Percentiles rank a stretch among this genome's conserved stretches.
These are phyloP conservation scores for Hyphopichia homilentoma DNA, from an alignment of 805 yeast species.

Conservation along the genomic window DNA sequence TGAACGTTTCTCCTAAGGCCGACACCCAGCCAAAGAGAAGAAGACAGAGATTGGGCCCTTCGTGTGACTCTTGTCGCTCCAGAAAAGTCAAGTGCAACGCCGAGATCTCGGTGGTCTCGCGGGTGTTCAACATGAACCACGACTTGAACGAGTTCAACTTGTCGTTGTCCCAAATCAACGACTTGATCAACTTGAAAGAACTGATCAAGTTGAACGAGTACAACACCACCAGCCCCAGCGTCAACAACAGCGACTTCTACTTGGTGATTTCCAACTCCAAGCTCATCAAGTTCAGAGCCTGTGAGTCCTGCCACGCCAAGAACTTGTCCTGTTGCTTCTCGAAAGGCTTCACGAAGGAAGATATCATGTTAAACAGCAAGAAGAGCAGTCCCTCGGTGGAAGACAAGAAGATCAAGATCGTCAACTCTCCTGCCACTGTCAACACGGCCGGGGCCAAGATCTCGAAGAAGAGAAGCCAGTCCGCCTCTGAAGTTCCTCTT, in stretches of 20 bases:
- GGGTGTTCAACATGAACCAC: neutral
- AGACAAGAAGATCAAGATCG: constrained; percentile 7
- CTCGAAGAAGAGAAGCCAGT: constrained; percentile 4
- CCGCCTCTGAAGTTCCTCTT: neutral
- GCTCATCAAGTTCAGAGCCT: constrained; percentile 49
- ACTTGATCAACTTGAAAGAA: constrained; percentile 4
- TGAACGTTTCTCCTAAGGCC: neutral
- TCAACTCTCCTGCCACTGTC: constrained; percentile 2
- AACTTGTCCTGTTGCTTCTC: constrained; percentile 50
- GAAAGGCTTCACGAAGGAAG: constrained; percentile 65
- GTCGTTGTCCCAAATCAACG: neutral
- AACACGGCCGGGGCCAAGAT: constrained; percentile 3
- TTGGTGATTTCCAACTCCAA: constrained; percentile 22
- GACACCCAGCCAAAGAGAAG: constrained; percentile 19
- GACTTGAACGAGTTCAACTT: neutral
- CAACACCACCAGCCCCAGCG: constrained; percentile 1
- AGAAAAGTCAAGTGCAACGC: constrained; percentile 76
- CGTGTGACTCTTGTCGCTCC: constrained; percentile 67
- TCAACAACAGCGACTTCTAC: constrained; percentile 5
- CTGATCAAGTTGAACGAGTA: neutral
- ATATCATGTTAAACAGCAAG: constrained; percentile 39
- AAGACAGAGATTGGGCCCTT: constrained; percentile 70
- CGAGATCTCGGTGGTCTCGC: constrained; percentile 42
- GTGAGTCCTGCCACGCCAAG: constrained; percentile 52
- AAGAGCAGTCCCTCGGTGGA: constrained; percentile 10